Evolutionary conservation across 1,139 yeast genomes (phyloP), one percentile per base, ranked within the genome.

Genomic region (Lodderomyces pseudojiufengensis): DNA sequence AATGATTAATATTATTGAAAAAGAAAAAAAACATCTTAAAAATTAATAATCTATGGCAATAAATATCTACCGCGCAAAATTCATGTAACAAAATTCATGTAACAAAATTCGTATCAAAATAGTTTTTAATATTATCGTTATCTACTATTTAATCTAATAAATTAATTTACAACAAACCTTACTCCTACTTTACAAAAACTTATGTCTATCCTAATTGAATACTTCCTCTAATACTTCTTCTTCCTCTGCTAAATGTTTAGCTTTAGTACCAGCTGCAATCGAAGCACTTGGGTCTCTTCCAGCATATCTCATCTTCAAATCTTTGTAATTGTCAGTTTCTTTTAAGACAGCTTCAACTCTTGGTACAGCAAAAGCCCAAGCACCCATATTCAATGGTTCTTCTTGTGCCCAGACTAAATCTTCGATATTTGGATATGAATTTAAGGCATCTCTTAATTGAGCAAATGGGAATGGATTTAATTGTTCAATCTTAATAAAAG

Each of bases 231-330:
- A 73, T 73, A 92, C 85, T 24, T 84, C 80, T 51, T 81, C 84
- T 70, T 92, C 98, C 72, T 94, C 97, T 48, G 84, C 82, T 50
- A 63, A 62, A 65, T 94, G 98, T 77, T 80, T 80, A 47, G 81
- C 68, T 79, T 94, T 94, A 47, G 86, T 72, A 69, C 99, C 99
- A 50, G 98, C 96, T 54, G 99, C 98, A 56, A 92, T 95, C 44
- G 95, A 83, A 38, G 97, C 97, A 60, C 92, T 82, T 60, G 98
- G 98, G 59, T 85, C 87, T 78, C 99, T 88, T 59, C 98, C 98
- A 52, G 95, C 95, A 60, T 86, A 92, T 70, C 97, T 83, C 47
- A 85, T 58, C 23, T 59, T 54, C 51, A 65, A 55, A 52, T 68
- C 78, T 57, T 73, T 65, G 65, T 84, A 81, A 44, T 73, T 70